Evolutionary conservation across 805 yeast species (phyloP), one percentile per base, ranked within the genome.

Genomic region (Scheffersomyces coipomensis): DNA sequence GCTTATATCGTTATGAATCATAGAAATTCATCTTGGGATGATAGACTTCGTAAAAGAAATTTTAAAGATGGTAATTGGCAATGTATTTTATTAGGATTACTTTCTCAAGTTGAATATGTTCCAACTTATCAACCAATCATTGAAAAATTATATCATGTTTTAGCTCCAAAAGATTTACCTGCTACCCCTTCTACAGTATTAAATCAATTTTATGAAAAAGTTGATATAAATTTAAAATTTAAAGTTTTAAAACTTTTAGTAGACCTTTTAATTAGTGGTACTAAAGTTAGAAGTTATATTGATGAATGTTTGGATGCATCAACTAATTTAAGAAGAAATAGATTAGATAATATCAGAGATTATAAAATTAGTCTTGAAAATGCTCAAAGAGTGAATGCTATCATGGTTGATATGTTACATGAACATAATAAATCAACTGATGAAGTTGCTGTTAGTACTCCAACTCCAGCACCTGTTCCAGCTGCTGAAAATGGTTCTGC

Each of bases 31-130:
- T 62, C 81, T 10, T 93, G 98, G 97, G 78, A 81, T 42, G 95
- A 85, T 22, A 69, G 95, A 29, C 68, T 91, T 15, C 75, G 81
- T 11, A 81, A 78, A 39, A 78, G 96, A 39, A 76, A 77, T 46
- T 93, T 86, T 58, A 79, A 75, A 50, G 89, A 88, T 51, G 95
- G 96, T 3, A 80, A 79, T 39, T 91, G 97, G 97, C 83, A 88
- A 50, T 73, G 84, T 29, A 76, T 85, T 31, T 59, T 90, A 31
- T 58, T 89, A 35, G 96, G 96, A 23, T 68, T 89, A 2, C 69
- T 90, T 30, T 78, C 80, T 16, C 67, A 72, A 35, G 78, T 79
- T 12, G 79, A 79, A 33, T 72, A 80, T 46, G 70, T 81, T 29
- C 78, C 81, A 1, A 74, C 73, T 11, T 84, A 77, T 62, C 55